phyloP scores from a whole-genome alignment of 306 rosid species.

The Quercus engelmannii region DNA sequence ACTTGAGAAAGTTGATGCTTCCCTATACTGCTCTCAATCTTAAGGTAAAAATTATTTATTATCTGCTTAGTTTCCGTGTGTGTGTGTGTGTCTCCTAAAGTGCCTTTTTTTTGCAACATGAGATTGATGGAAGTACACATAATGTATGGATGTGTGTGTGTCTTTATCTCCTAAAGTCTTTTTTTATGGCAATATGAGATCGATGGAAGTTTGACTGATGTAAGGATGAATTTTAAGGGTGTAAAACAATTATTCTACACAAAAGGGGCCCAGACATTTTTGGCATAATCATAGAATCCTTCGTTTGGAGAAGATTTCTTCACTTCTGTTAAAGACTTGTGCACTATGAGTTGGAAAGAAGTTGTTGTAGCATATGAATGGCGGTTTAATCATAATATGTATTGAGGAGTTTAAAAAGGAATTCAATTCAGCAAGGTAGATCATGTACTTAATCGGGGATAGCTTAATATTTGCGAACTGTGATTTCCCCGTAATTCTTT shows the following conservation, averaged over 20 bases:
- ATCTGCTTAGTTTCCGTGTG: background rate
- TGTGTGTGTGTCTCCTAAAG: background rate
- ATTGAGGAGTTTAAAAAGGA: background rate
- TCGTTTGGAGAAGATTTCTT: background rate
- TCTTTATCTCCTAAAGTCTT: background rate
- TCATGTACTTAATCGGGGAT: background rate
- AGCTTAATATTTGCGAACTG: background rate
- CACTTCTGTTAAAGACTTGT: background rate
- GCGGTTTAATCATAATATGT: background rate
- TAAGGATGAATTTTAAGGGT: background rate
- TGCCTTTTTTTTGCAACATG: background rate
- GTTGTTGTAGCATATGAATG: background rate
- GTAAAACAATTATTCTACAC: background rate
- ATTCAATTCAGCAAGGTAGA: background rate
- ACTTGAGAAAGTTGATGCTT: conserved; percentile 82
- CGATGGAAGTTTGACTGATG: background rate
- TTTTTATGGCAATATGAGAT: background rate
- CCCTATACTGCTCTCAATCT: conserved; percentile 88
- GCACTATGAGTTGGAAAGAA: background rate
- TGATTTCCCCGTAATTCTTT: background rate
- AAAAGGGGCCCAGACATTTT: background rate
- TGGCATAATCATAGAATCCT: background rate
- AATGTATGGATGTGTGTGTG: background rate
- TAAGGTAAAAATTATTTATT: conserved; percentile 32
- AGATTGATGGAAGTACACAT: background rate